phyloP scores from a whole-genome alignment of 805 yeast genomes.

The Ogataea zsoltii region DNA sequence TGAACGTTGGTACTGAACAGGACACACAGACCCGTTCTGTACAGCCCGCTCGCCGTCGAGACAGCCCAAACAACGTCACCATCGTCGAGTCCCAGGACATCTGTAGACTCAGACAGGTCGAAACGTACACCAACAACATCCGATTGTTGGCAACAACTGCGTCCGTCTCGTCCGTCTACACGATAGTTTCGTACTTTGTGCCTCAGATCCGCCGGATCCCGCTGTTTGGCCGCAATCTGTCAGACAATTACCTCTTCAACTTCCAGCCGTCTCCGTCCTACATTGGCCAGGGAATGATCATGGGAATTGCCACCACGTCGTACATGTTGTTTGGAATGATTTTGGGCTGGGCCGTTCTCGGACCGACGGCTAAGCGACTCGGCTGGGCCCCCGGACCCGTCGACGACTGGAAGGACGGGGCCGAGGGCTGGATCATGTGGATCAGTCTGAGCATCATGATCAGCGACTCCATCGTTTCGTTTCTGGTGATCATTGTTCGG shows the following conservation, averaged over 20 bases:
- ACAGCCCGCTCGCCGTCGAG: no score
- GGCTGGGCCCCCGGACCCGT: constrained; percentile 91
- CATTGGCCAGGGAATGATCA: constrained; percentile 95
- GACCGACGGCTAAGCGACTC: constrained; percentile 66
- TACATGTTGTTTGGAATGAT: constrained; percentile 90
- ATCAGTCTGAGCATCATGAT: constrained; percentile 90
- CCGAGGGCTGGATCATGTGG: constrained; percentile 98
- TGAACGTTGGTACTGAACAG: constrained; percentile 36
- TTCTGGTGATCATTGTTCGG: constrained; percentile 57
- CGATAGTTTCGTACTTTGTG: constrained; percentile 67
- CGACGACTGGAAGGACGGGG: constrained; percentile 91
- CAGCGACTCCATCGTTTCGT: constrained; percentile 83
- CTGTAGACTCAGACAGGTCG: constrained; percentile 27
- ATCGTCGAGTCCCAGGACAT: constrained; percentile 37
- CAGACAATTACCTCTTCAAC: constrained; percentile 73
- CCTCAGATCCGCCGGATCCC: constrained; percentile 74
- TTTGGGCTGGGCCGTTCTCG: constrained; percentile 90
- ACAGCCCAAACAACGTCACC: constrained; percentile 26
- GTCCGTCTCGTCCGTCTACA: constrained; percentile 66
- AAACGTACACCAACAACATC: constrained; percentile 56
- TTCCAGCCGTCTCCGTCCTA: constrained; percentile 97
- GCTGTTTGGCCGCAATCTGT: constrained; percentile 66
- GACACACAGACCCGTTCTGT: not conserved
- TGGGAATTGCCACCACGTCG: constrained; percentile 91
- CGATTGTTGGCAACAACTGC: constrained; percentile 63